Evolutionary conservation across 179 eudicot species (phyloP).

Genomic region (Actinidia arguta): DNA sequence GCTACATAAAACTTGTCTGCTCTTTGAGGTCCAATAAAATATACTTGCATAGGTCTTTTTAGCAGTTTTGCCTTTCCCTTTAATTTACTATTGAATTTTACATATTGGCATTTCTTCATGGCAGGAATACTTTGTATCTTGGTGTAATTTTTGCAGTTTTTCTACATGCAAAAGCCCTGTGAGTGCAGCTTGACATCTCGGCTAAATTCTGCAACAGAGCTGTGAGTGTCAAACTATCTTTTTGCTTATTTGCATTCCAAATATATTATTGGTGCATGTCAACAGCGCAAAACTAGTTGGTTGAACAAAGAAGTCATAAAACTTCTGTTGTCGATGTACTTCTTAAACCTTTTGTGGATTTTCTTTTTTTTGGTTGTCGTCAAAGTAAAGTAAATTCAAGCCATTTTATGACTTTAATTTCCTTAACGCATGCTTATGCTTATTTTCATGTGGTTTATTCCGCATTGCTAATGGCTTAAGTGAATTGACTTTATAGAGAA

Average conservation of each 20-base stretch:
- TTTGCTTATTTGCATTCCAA: not conserved
- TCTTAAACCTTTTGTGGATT: not conserved
- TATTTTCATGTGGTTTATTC: too few relatives aligned
- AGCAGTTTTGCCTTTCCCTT: not conserved
- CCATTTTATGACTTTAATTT: not conserved
- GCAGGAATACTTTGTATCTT: slow-evolving; percentile 92
- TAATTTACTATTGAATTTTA: slow-evolving; percentile 2
- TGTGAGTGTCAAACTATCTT: slow-evolving; percentile 53
- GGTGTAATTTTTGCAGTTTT: slow-evolving; percentile 70
- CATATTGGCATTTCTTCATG: slow-evolving; percentile 21
- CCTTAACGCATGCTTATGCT: too few relatives aligned
- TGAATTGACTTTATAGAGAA: too few relatives aligned
- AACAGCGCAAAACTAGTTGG: not conserved
- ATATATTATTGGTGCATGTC: not conserved
- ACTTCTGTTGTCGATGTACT: not conserved
- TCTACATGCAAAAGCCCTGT: slow-evolving; percentile 81
- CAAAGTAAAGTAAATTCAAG: too few relatives aligned
- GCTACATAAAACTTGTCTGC: not conserved
- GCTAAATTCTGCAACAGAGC: slow-evolving; percentile 80
- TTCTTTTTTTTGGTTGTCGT: not conserved
- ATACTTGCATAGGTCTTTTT: not conserved
- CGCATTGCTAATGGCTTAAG: too few relatives aligned
- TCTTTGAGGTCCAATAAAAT: not conserved
- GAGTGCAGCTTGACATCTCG: slow-evolving; percentile 93
- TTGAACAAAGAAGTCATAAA: not conserved